These are phyloP conservation scores for Avena atlantica DNA, from an alignment of 176 grass and related monocot genomes.

Conservation along the genomic window DNA sequence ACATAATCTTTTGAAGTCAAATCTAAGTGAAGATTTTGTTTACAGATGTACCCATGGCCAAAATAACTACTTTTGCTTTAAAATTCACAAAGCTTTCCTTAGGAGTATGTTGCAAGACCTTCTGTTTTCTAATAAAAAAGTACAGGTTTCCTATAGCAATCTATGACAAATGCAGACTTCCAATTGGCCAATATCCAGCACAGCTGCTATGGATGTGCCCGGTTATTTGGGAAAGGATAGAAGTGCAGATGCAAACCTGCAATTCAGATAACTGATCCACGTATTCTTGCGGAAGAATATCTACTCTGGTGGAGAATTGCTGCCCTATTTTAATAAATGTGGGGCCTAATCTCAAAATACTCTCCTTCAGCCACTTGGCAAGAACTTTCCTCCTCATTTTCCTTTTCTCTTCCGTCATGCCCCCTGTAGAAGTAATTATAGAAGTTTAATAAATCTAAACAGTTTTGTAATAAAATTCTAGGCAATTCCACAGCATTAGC, in stretches of 20 bases:
- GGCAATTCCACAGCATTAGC: conserved; percentile 1
- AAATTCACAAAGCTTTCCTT: not conserved
- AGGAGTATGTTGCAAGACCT: not conserved
- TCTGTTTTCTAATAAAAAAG: conserved; percentile 16
- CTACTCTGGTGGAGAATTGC: conserved; percentile 97
- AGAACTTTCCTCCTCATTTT: conserved; percentile 73
- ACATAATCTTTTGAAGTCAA: conserved; percentile 16
- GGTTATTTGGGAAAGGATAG: conserved; percentile 26
- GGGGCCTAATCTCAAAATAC: conserved; percentile 94
- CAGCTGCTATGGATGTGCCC: not conserved
- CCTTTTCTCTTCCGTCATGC: conserved; percentile 89
- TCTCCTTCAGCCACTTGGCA: conserved; percentile 96
- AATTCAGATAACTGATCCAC: conserved; percentile 96
- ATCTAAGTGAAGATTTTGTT: not conserved
- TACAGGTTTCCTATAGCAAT: conserved; percentile 14
- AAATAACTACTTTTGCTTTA: not conserved
- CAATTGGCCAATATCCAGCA: conserved; percentile 1
- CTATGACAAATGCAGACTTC: conserved; percentile 5
- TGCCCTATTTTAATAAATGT: conserved; percentile 99
- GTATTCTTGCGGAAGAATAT: conserved; percentile 98
- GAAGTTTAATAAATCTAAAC: conserved; percentile 28
- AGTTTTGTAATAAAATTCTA: not conserved
- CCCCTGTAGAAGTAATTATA: conserved; percentile 59
- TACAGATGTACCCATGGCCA: conserved; percentile 13
- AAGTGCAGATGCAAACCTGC: conserved; percentile 60